These are phyloP conservation scores for Auricularia sp. DNA, from an alignment of 768 basidiomycete species.

Conservation along the genomic window DNA sequence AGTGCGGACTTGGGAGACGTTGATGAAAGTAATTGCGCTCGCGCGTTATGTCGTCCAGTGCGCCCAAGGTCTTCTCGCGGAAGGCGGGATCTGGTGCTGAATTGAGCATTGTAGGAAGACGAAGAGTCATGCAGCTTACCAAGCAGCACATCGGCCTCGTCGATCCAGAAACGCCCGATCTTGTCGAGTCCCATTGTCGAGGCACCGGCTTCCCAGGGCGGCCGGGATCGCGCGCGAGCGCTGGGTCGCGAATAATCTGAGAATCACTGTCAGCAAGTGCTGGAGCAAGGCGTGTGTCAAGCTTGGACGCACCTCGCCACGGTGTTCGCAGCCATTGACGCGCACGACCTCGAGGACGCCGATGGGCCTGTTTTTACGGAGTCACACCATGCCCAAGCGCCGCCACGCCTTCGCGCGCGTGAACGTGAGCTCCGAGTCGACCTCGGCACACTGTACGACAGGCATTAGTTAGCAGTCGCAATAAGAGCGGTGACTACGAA, in stretches of 20 bases:
- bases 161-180: conserved; percentile 82
- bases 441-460: neutral
- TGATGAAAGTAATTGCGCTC: conserved; percentile 29
- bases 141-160: conserved; percentile 86
- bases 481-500: neutral
- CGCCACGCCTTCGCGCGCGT: neutral
- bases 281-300: conserved; percentile 6
- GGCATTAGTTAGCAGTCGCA: neutral
- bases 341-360: neutral
- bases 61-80: conserved; percentile 53
- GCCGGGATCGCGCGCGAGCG: neutral
- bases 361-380: neutral
- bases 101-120: neutral
- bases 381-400: neutral
- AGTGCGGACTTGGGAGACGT: conserved; percentile 16
- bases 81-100: conserved; percentile 63
- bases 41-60: conserved; percentile 63
- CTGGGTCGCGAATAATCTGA: neutral
- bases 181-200: conserved; percentile 54
- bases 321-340: conserved; percentile 16
- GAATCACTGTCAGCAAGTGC: neutral
- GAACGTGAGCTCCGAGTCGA: neutral
- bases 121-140: conserved; percentile 35
- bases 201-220: conserved; percentile 29
- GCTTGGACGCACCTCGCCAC: conserved; percentile 17